Base-by-base conservation (phyloP, 371 early-diverging fungal genomes). In the Mortierella polycephala region DNA sequence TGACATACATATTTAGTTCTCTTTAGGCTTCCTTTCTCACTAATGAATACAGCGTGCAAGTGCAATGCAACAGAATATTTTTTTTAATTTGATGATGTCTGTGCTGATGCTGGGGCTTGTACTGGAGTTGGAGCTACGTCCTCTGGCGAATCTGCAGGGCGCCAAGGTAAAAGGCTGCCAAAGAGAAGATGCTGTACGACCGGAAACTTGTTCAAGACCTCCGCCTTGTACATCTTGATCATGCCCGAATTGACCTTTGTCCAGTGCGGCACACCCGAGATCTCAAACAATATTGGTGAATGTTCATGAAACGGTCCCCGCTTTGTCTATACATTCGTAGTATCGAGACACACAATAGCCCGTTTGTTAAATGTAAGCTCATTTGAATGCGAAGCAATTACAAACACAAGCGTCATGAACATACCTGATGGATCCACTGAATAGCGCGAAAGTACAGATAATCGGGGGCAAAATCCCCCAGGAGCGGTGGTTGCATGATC, bases 151-250 rank as follows among this genome's bases (percentile, higher is more conserved):
- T 76, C 76, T 18, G 71, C 57, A 1, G 71, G 71, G 23, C 76
- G 64, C 76, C 71, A 89, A 9, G 89, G 89, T 59, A 90, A 81
- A 18, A 91, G 66, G 40, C 62, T 62, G 8, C 99, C 99, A 89
- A 98, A 99, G 65, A 91, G 86, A 79, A 99, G 91, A 79, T 99
- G 99, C 85, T 99, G 99, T 60, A 98, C 95, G 5, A 99, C 96
- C 0, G 99, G 99, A 51, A 96, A 87, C 84, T 98, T 98, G 45
- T 88, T 88, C 21, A 99, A 82, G 2, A 99, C 99, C 76, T 99
- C 99, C 0, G 93, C 98, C 45, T 92, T 77, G 84, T 95, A 99
- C 99, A 99, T 98, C 83, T 96, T 98, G 63, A 96, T 76, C 90
- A 98, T 90, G 5, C 99, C 99, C 7, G 89, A 67, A 74, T 99